A percentile compares a stretch with the other conserved stretches of the same genome.
These are phyloP conservation scores for Rhododendron mucronatum DNA, from an alignment of 148 eudicot species.

Conservation along the genomic window DNA sequence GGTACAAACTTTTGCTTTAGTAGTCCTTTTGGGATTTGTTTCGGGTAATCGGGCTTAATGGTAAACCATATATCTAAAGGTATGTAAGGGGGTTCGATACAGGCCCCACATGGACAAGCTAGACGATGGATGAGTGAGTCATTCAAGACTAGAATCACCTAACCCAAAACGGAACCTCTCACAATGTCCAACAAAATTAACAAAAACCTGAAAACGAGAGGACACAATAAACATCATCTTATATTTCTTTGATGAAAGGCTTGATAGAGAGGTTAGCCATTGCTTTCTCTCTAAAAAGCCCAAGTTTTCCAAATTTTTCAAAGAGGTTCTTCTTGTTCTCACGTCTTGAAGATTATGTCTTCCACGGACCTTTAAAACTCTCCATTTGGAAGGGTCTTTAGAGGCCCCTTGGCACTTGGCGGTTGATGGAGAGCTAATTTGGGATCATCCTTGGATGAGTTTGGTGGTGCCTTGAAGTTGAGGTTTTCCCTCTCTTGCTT, in stretches of 20 bases:
- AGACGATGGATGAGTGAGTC: not conserved
- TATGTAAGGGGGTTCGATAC: not conserved
- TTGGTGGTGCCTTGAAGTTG: not conserved
- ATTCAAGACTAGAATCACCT: not conserved
- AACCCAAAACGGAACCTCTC: not conserved
- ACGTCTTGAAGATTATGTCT: not conserved
- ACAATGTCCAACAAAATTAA: not conserved
- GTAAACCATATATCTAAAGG: not conserved
- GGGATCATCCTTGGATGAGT: not conserved
- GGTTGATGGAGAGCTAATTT: not conserved
- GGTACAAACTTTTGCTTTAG: not conserved
- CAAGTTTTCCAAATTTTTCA: not conserved
- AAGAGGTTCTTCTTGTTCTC: not conserved
- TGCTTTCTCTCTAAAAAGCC: not conserved
- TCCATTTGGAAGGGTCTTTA: not conserved
- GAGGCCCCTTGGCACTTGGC: not conserved
- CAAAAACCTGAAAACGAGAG: not conserved
- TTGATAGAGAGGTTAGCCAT: not conserved
- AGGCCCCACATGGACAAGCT: not conserved
- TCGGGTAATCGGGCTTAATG: not conserved
- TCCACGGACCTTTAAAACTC: not conserved
- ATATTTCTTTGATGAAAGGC: not conserved
- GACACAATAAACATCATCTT: not conserved
- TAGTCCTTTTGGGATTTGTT: not conserved
- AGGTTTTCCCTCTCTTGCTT: not conserved